Evolutionary conservation across 139 green algal genomes (phyloP).

Genomic region (Mychonastes homosphaera): DNA sequence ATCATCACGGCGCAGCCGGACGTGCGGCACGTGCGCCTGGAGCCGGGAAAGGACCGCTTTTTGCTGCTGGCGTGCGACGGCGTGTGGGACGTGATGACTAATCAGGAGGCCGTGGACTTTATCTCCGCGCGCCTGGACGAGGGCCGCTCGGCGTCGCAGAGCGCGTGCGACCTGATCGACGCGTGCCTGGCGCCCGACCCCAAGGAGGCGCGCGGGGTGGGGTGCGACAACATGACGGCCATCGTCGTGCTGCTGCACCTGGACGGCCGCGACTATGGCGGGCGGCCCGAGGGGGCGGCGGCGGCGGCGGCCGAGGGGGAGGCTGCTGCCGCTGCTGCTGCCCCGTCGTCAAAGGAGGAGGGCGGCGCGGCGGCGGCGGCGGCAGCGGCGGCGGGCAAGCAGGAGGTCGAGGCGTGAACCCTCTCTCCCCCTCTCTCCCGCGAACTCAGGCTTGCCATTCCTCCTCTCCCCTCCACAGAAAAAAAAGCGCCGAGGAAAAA

Average conservation of each 20-base stretch:
- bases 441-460: too few species aligned
- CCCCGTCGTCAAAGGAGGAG: too few species aligned
- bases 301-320: too few species aligned
- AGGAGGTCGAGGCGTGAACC: too few species aligned
- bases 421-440: too few species aligned
- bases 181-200: constrained; percentile 76
- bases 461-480: too few species aligned
- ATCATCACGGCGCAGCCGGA: constrained; percentile 51
- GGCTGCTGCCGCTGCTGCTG: too few species aligned
- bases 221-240: constrained; percentile 87
- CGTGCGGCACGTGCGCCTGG: constrained; percentile 21
- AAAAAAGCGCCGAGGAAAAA: too few species aligned
- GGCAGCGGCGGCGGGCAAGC: too few species aligned
- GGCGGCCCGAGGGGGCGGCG: too few species aligned
- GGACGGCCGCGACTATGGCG: too few species aligned
- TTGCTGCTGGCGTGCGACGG: constrained; percentile 88
- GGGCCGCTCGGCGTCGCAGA: constrained; percentile 32
- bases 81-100: constrained; percentile 88
- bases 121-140: constrained; percentile 48
- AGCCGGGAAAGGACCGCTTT: constrained; percentile 66
- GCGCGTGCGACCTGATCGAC: constrained; percentile 68
- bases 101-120: constrained; percentile 80
- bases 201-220: constrained; percentile 66
- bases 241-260: constrained; percentile 45
- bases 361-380: too few species aligned